Base-by-base conservation (phyloP, 257 asterid species). In the Scutellaria baicalensis region DNA sequence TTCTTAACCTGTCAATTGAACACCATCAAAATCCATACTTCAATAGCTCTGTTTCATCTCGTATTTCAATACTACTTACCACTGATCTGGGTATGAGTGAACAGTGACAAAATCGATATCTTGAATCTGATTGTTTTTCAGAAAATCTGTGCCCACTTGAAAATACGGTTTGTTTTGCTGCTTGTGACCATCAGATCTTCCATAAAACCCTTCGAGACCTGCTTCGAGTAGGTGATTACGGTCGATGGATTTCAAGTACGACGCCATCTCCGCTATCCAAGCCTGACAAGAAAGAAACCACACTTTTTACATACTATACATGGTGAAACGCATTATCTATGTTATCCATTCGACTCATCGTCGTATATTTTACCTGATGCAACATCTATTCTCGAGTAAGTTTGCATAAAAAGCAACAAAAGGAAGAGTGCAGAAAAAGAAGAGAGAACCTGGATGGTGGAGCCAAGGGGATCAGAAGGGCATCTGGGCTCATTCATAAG, bases 401-500 rank as follows among this genome's bases (percentile, higher is more conserved):
- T 40, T 40, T 8, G 31, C 23, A 17, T 6, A 27, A 50, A 16
- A 10, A 2, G 5, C 2, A 2, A 47, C 18, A 10, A 3, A 0
- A 17, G 6, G 0, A 2, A 2, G 1, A 23, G 16, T 5, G 5
- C 6, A 27, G 20, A 31, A 57, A 51, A 18, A 0, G 12, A 9
- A 66, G 23, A 66, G 23, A 2, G 14, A 51, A 76, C 88, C 84
- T 88, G 92, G 0, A 85, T 36, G 64, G 86, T 84, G 3, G 17
- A 66, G 49, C 86, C 96, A 6, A 89, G 81, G 8, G 75, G 38
- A 64, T 89, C 95, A 9, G 83, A 68, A 38, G 51, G 13, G 78
- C 95, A 87, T 63, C 95, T 81, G 0, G 96, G 96, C 71, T 89
- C 96, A 71, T 89, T 89, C 80, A 89, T 89, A 23, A 87, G 96